Evolutionary conservation across 2,329 filamentous ascomycete species (phyloP).

Genomic region (Colletotrichum spinosum): DNA sequence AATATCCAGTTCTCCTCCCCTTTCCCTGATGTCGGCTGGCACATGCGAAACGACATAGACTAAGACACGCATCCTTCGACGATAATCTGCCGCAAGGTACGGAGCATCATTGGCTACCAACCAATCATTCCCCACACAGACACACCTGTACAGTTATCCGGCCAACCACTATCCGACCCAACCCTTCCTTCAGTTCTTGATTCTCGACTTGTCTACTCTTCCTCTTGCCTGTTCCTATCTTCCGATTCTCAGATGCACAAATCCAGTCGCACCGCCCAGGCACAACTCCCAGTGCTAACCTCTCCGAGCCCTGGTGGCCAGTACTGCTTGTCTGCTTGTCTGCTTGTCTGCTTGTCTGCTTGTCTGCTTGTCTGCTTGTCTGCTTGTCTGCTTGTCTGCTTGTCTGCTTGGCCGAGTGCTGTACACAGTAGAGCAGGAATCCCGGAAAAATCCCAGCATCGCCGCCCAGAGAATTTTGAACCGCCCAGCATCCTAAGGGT

Average conservation of each 20-base stretch:
- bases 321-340: background rate
- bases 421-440: no score
- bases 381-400: no score
- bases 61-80: background rate
- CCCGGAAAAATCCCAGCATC: background rate
- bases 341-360: background rate
- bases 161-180: conserved; percentile 2
- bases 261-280: conserved; percentile 16
- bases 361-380: background rate
- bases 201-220: background rate
- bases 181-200: conserved; percentile 11
- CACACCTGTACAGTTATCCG: conserved; percentile 6
- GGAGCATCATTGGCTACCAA: conserved; percentile 5
- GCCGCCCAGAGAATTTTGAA: background rate
- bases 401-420: background rate
- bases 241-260: background rate
- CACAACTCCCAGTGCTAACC: conserved; percentile 19
- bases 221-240: conserved; percentile 17
- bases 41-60: conserved; percentile 3
- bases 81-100: conserved; percentile 12
- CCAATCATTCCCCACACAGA: background rate
- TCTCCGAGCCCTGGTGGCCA: background rate
- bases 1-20: no score
- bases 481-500: background rate
- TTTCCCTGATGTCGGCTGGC: background rate